phyloP scores from a whole-genome alignment of 768 basidiomycete species.

The Gloeopeniophorella convolvens region DNA sequence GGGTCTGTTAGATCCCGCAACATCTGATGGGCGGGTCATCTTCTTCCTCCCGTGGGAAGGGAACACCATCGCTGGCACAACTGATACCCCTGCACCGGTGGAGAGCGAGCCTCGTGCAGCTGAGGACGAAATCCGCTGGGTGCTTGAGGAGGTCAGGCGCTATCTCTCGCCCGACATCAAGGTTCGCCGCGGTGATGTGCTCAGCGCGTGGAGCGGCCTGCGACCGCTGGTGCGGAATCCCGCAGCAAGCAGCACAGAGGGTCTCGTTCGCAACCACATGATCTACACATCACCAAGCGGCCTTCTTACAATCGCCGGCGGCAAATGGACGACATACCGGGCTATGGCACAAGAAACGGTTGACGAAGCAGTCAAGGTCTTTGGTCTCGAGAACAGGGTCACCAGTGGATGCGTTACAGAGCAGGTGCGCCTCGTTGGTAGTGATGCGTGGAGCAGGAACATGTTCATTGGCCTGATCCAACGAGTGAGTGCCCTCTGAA shows the following conservation, averaged over 20 bases:
- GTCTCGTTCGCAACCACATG: constrained; percentile 89
- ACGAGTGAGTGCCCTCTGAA: constrained; percentile 44
- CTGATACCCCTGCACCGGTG: constrained; percentile 75
- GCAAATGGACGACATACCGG: constrained; percentile 98
- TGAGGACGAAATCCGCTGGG: constrained; percentile 96
- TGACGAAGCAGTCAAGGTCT: constrained; percentile 77
- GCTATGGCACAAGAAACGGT: constrained; percentile 96
- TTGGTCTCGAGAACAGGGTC: constrained; percentile 50
- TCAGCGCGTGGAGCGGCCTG: constrained; percentile 92
- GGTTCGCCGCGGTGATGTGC: constrained; percentile 89
- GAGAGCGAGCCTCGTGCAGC: constrained; percentile 68
- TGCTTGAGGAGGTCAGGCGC: constrained; percentile 84
- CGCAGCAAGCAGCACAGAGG: constrained; percentile 66
- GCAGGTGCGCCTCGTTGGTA: constrained; percentile 77
- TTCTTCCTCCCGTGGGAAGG: constrained; percentile 99
- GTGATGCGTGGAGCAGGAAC: constrained; percentile 89
- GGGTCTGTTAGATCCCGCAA: constrained; percentile 92
- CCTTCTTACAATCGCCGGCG: constrained; percentile 89
- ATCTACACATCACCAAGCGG: constrained; percentile 77
- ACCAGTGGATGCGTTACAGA: constrained; percentile 72
- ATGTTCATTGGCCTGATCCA: constrained; percentile 98
- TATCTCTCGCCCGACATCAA: constrained; percentile 91
- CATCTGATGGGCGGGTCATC: constrained; percentile 94
- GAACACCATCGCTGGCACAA: constrained; percentile 95
- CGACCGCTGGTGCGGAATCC: constrained; percentile 87